Base-by-base conservation (phyloP, 805 yeast species). In the Metschnikowia noctiluminum region DNA sequence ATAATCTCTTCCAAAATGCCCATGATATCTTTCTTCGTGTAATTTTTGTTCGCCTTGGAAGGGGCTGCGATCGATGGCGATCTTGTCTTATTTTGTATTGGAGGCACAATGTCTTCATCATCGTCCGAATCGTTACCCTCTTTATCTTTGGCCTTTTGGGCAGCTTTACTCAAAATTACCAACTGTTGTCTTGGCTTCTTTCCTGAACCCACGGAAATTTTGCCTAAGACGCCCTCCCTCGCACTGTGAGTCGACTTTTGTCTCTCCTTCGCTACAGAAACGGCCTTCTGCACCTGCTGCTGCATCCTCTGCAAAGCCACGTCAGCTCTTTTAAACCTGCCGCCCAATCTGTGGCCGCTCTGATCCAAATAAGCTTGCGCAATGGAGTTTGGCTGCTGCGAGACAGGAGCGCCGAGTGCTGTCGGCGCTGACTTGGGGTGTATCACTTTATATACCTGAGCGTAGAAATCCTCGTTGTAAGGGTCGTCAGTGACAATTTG, bases 401-500 rank as follows among this genome's bases (percentile, higher is more conserved):
- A 74, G 10, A 41, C 42, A 2, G 51, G 45, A 3, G 50, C 52
- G 9, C 52, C 51, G 8, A 47, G 50, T 2, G 54, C 52, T 31
- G 41, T 40, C 9, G 53, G 45, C 10, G 54, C 42, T 3, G 57
- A 44, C 55, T 71, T 71, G 16, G 77, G 78, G 55, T 72, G 77
- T 49, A 73, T 71, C 21, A 73, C 78, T 60, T 91, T 87, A 70
- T 82, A 88, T 38, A 94, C 97, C 68, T 94, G 98, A 62, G 85
- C 89, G 64, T 94, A 94, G 63, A 92, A 94, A 72, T 94, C 99
- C 68, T 94, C 99, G 62, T 88, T 89, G 68, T 87, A 89, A 12
- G 99, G 99, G 68, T 94, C 98, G 48, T 91, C 97, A 10, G 97
- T 87, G 43, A 94, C 97, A 68, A 94, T 87, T 66, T 91, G 97